Base-by-base conservation (phyloP, 139 green algal species). In the Chlamydomonas sphaeroides region DNA sequence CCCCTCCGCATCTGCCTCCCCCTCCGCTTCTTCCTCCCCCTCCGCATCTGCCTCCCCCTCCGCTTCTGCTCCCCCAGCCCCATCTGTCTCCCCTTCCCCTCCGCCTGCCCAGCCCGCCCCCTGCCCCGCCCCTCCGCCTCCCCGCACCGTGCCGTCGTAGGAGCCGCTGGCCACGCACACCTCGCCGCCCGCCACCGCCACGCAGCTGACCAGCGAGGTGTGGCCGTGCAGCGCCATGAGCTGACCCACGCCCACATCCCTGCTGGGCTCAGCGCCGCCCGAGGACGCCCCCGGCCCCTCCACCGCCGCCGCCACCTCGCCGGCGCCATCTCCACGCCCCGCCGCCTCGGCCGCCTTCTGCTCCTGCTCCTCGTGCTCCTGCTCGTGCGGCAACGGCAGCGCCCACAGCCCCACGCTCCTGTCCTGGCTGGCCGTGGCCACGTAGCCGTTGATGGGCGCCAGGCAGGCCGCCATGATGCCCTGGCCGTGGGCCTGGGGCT, bases 351-450 rank as follows among this genome's bases (percentile, higher is more conserved):
- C 41, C 41, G 5, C 2, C 67, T 25, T 51, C 23, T 33, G 70
- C 39, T 14, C 25, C 32, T 78, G 69, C 28, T 26, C 28, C 59
- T 65, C 8, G 8, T 35, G 26, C 8, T 26, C 21, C 51, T 49
- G 48, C n/a, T 33, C 33, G 21, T 33, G 35, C 3, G 62, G 51
- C 70, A 26, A 5, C 25, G 70, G 70, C 49, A 78, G 51, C 51
- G 21, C 23, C 70, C 70, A 79, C 26, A 79, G n/a, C 56, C 56
- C 26, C n/a, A 79, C 72, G 7, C 56, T 79, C 36, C 68, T 53
- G 72, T 79, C 53, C 21, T 41, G 11, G 36, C 48, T 67, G 38
- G 56, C 72, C 18, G 72, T 79, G 15, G 56, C 72, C 26, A 68
- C 38, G 72, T 59, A 79, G 56, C 72, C 56, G 53, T 79, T 79